Conservation (phyloP, 2,329 filamentous ascomycete genomes). For the Hypoxylon sp. region DNA sequence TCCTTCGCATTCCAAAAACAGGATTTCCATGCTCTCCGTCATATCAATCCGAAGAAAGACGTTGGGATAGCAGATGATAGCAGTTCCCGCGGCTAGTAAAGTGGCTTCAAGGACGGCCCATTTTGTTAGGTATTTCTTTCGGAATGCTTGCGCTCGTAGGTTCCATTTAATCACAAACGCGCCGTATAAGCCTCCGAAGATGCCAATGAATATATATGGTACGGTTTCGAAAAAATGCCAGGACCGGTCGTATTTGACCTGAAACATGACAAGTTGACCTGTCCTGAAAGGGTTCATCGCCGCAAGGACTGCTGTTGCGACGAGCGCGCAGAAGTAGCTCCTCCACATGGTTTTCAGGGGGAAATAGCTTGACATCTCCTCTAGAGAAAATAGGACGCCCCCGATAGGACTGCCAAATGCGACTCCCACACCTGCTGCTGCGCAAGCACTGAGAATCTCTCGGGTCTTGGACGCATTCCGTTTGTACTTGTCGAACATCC, state of each 20-base stretch:
- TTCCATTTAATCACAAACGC: slow-evolving; percentile 99
- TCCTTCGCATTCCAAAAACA: slow-evolving; percentile 94
- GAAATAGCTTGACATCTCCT: slow-evolving; percentile 98
- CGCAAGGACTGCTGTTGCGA: slow-evolving; percentile 91
- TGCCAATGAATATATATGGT: slow-evolving; percentile 91
- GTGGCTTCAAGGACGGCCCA: slow-evolving; percentile 92
- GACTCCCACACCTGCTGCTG: slow-evolving; percentile 94
- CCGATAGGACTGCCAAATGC: slow-evolving; percentile 98
- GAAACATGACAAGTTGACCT: slow-evolving; percentile 99
- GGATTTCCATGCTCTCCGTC: slow-evolving; percentile 99
- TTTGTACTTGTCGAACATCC: slow-evolving; percentile 92
- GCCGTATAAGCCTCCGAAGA: slow-evolving; percentile 95
- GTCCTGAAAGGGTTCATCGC: slow-evolving; percentile 98
- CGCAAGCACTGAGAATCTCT: slow-evolving; percentile 94
- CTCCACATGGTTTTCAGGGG: slow-evolving; percentile 98
- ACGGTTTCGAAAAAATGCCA: slow-evolving; percentile 98
- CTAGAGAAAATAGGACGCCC: slow-evolving; percentile 94
- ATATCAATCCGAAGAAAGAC: slow-evolving; percentile 96
- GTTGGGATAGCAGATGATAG: slow-evolving; percentile 96
- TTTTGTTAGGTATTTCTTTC: slow-evolving; percentile 89
- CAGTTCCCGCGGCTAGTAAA: slow-evolving; percentile 84
- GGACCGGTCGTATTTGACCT: slow-evolving; percentile 92
- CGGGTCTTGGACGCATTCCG: slow-evolving; percentile 93
- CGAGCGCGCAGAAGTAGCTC: slow-evolving; percentile 96
- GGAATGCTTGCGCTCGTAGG: slow-evolving; percentile 88